Base-by-base conservation (phyloP, 208 protist species). In the Leishmania mexicana region DNA sequence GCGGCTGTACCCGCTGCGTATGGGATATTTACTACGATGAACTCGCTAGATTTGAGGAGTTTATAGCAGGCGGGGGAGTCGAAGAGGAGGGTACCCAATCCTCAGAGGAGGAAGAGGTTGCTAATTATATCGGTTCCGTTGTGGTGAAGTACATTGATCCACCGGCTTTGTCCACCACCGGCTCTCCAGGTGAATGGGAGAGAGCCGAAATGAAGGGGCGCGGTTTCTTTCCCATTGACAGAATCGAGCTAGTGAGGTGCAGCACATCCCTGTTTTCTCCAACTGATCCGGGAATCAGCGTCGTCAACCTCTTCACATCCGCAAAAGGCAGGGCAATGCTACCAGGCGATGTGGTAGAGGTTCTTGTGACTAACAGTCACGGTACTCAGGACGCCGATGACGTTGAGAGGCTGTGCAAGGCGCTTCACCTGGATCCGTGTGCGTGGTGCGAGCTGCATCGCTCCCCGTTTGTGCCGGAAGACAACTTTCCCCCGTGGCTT, bases 11-110 rank as follows among this genome's bases (percentile, higher is more conserved):
- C 31, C 86, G 95, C 57, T 98, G 95, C 84, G 93, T 98, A 13
- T 98, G 93, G 92, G 95, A 98, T 79, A 86, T 96, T 13, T 98
- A 96, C 84, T 98, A 95, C 70, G 95, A 98, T 73, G 75, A 93
- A 31, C 83, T 96, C 28, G 83, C 85, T n/a, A 84, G 80, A 67
- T 97, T 95, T 17, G 79, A 84, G 13, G 85, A 91, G 8, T 79
- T 81, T 71, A 65, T 83, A n/a, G 82, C 78, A 19, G 81, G 70
- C 38, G 79, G 81, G 10, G 85, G 81, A 2, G 68, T 70, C 15
- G 81, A 88, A 38, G 75, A 77, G 17, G 85, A 83, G 24, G 47
- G 47, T 5, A 79, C 65, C 21, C n/a, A 40, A 45, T 88, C 79
- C 5, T 88, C 86, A 2, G 73, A 79, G 17, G 78, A 76, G 1